Conservation (phyloP, 139 green algal genomes). For the Mesotaenium endlicherianum region DNA sequence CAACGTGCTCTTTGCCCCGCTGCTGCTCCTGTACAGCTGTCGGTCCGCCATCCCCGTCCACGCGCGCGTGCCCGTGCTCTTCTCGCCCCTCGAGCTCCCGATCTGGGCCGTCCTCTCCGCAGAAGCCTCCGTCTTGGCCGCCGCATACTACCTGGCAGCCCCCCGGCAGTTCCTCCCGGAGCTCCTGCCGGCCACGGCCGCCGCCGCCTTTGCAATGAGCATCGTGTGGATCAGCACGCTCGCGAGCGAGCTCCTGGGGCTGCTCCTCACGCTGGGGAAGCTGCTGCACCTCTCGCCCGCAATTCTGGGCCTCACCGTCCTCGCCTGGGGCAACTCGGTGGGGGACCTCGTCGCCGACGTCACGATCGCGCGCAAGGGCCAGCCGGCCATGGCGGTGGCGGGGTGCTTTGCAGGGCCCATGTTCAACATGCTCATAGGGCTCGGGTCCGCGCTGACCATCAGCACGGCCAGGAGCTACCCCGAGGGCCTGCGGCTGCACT, state of each 20-base stretch:
- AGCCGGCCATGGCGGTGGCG: conserved; percentile 52
- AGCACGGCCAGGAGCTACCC: conserved; percentile 7
- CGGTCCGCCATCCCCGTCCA: not conserved
- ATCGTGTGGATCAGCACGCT: conserved; percentile 47
- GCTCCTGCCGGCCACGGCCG: not conserved
- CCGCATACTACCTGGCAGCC: not conserved
- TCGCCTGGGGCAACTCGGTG: conserved; percentile 61
- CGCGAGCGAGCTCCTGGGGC: conserved; percentile 48
- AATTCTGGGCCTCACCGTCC: conserved; percentile 55
- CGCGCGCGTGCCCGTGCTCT: conserved; percentile 1
- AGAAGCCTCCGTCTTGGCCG: conserved; percentile 1
- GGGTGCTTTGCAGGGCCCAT: conserved; percentile 58
- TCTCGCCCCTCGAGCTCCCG: not conserved
- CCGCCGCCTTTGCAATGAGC: conserved; percentile 14
- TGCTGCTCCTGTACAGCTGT: conserved; percentile 17
- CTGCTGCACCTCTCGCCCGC: conserved; percentile 30
- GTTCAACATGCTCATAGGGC: conserved; percentile 60
- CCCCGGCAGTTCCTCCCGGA: not conserved
- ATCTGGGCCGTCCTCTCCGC: conserved; percentile 11
- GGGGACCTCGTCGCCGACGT: conserved; percentile 55
- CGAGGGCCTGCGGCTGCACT: conserved; percentile 5
- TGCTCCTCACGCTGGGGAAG: conserved; percentile 34
- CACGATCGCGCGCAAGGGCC: conserved; percentile 42
- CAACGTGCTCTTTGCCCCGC: conserved; percentile 41
- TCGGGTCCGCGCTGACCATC: conserved; percentile 51